Conservation (phyloP, 2,329 filamentous ascomycete species). For the Paecilomyces formosus region DNA sequence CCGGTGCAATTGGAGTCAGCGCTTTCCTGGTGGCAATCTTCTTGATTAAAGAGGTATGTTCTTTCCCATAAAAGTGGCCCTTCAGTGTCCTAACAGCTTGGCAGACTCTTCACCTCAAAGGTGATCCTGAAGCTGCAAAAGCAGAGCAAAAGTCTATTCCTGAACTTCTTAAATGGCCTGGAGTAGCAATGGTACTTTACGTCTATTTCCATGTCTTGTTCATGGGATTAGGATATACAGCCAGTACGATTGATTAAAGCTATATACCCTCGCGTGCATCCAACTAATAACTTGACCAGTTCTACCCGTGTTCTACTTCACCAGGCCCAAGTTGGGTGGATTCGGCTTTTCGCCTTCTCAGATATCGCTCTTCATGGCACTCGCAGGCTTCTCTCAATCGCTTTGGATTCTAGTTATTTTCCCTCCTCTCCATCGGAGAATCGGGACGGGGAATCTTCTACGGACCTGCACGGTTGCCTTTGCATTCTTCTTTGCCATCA, state of each 20-base stretch:
- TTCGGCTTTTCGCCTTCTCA: slow-evolving; percentile 54
- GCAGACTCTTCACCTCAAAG: slow-evolving; percentile 23
- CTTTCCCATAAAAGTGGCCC: slow-evolving; percentile 4
- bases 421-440: slow-evolving; percentile 56
- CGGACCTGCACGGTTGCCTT: slow-evolving; percentile 51
- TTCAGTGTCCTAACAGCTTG: slow-evolving; percentile 5
- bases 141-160: background rate
- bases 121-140: slow-evolving; percentile 11
- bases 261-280: background rate
- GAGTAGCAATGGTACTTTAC: slow-evolving; percentile 59
- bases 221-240: slow-evolving; percentile 65
- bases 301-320: slow-evolving; percentile 62
- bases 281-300: slow-evolving; percentile 25
- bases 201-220: slow-evolving; percentile 61
- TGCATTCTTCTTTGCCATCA: slow-evolving; percentile 55
- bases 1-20: slow-evolving; percentile 47
- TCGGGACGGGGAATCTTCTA: slow-evolving; percentile 61
- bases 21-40: slow-evolving; percentile 47
- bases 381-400: slow-evolving; percentile 60
- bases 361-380: slow-evolving; percentile 60
- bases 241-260: slow-evolving; percentile 25
- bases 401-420: slow-evolving; percentile 65
- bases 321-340: slow-evolving; percentile 55
- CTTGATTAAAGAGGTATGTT: slow-evolving; percentile 51
- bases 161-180: slow-evolving; percentile 54